phyloP scores from a whole-genome alignment of 441 rosid genomes.

The Metrosideros polymorpha region DNA sequence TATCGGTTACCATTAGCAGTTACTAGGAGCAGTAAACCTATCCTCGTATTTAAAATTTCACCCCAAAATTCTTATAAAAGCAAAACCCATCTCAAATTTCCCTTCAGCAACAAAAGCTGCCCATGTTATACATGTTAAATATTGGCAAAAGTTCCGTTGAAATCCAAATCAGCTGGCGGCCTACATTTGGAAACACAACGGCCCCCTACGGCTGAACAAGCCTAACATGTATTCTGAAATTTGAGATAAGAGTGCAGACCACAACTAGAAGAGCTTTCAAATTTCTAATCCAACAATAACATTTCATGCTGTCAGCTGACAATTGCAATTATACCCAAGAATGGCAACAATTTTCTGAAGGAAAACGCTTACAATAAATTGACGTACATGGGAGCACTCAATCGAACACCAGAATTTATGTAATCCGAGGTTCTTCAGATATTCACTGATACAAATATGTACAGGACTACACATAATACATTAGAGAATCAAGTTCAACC shows the following conservation, averaged over 20 bases:
- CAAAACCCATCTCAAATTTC: background rate
- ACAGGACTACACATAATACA: background rate
- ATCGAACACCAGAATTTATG: background rate
- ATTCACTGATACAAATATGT: background rate
- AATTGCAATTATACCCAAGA: background rate
- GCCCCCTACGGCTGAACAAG: background rate
- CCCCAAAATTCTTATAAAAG: background rate
- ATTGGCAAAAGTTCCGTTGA: background rate
- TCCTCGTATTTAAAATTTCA: background rate
- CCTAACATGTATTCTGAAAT: background rate
- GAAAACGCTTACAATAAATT: background rate
- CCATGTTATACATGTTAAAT: background rate
- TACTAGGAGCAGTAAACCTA: background rate
- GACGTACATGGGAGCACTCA: background rate
- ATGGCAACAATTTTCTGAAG: background rate
- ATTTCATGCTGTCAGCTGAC: background rate
- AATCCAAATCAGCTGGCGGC: background rate
- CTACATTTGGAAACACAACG: background rate
- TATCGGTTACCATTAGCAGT: background rate
- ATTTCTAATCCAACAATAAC: background rate
- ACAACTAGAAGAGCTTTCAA: background rate
- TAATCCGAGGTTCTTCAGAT: background rate
- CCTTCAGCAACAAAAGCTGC: background rate
- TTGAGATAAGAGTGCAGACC: background rate
- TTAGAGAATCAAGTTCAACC: constrained; percentile 18